phyloP scores from a whole-genome alignment of 1,284 basidiomycete genomes.

The Hemileia vastatrix region DNA sequence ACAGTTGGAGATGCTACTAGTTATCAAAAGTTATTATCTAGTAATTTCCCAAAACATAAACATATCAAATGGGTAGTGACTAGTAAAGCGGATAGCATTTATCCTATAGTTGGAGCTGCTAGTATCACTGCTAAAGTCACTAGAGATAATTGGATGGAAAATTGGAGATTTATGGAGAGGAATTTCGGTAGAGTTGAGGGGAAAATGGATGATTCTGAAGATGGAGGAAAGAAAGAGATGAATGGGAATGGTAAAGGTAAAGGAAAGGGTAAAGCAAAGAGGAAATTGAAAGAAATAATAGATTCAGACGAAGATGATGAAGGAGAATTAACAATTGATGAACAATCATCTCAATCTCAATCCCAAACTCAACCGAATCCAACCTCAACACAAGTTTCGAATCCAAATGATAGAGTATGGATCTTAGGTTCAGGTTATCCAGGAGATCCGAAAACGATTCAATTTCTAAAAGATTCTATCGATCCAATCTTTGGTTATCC shows the following conservation, averaged over 20 bases:
- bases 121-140: conserved; percentile 96
- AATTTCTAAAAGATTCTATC: conserved; percentile 65
- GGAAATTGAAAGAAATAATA: too few relatives aligned
- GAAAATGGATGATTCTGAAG: not conserved
- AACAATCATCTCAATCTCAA: conserved; percentile 13
- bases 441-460: conserved; percentile 80
- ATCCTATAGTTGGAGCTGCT: conserved; percentile 92
- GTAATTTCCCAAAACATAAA: conserved; percentile 68
- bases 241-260: too few relatives aligned
- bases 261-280: too few relatives aligned
- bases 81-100: conserved; percentile 86
- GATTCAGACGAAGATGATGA: too few relatives aligned
- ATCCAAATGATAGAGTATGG: conserved; percentile 15
- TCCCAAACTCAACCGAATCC: not conserved
- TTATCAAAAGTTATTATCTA: conserved; percentile 70
- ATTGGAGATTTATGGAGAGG: conserved; percentile 59
- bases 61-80: conserved; percentile 77
- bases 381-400: too few relatives aligned
- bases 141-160: conserved; percentile 76
- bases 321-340: too few relatives aligned
- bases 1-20: conserved; percentile 78
- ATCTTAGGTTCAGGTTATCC: conserved; percentile 35
- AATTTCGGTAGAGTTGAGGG: too few relatives aligned
- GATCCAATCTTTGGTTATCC: conserved; percentile 90
- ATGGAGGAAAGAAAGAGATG: too few relatives aligned